phyloP scores from a whole-genome alignment of 805 yeast species.

The Candida lessepsii region DNA sequence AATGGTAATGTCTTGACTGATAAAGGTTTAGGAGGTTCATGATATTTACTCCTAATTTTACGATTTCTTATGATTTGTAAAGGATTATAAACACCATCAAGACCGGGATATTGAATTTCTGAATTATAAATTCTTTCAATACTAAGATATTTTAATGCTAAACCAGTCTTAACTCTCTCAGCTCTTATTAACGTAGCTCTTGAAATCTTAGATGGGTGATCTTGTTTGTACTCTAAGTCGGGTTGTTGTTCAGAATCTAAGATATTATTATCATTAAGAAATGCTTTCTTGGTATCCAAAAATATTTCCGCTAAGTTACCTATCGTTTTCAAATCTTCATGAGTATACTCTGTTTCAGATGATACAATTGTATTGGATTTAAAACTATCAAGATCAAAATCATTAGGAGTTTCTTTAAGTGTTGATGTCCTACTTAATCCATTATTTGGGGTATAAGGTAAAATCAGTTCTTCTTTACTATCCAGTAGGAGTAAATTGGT shows the following conservation, averaged over 20 bases:
- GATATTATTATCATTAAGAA: constrained; percentile 43
- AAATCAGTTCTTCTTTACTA: neutral
- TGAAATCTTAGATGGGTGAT: constrained; percentile 22
- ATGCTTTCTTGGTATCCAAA: constrained; percentile 40
- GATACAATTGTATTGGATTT: constrained; percentile 6
- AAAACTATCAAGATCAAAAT: neutral
- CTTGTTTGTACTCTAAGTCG: neutral
- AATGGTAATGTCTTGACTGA: constrained; percentile 51
- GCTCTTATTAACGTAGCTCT: constrained; percentile 44
- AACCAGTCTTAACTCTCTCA: constrained; percentile 46
- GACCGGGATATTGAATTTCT: constrained; percentile 39
- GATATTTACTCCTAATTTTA: constrained; percentile 50
- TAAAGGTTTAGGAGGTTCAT: constrained; percentile 45
- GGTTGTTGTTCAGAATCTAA: constrained; percentile 24
- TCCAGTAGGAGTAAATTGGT: neutral
- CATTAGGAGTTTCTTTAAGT: neutral
- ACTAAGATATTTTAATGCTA: constrained; percentile 50
- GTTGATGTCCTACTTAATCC: neutral
- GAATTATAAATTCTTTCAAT: constrained; percentile 40
- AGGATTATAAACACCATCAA: constrained; percentile 77
- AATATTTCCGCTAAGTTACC: constrained; percentile 35
- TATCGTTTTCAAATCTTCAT: constrained; percentile 18
- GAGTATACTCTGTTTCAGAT: constrained; percentile 28
- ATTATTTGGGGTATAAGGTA: neutral
- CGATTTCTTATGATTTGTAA: constrained; percentile 79